phyloP scores from a whole-genome alignment of 352 stramenopile species.

The Phytophthora brassicae region DNA sequence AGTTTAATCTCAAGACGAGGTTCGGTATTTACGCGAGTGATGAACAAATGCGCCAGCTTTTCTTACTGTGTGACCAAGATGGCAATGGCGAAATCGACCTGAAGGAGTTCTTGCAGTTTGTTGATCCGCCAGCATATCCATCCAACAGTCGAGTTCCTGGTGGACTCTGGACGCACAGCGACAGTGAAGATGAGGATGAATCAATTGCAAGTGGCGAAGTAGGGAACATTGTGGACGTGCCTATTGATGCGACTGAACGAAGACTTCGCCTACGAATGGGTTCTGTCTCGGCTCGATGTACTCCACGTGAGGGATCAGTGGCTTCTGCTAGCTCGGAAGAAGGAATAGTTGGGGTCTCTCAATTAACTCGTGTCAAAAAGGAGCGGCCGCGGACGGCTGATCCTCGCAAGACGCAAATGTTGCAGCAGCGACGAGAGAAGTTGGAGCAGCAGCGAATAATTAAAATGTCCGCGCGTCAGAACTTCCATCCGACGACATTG shows the following conservation, averaged over 20 bases:
- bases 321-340: slow-evolving; percentile 11
- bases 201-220: slow-evolving; percentile 15
- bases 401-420: slow-evolving; percentile 60
- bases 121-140: slow-evolving; percentile 65
- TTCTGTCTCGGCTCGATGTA: slow-evolving; percentile 1
- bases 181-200: slow-evolving; percentile 26
- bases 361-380: slow-evolving; percentile 33
- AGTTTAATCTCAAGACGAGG: slow-evolving; percentile 77
- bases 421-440: slow-evolving; percentile 64
- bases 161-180: slow-evolving; percentile 55
- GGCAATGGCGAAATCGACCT: slow-evolving; percentile 75
- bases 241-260: background rate
- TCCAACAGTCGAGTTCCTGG: slow-evolving; percentile 52
- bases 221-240: background rate
- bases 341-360: background rate
- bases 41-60: slow-evolving; percentile 68
- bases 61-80: slow-evolving; percentile 62
- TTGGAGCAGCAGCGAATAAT: slow-evolving; percentile 37
- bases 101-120: slow-evolving; percentile 73
- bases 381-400: slow-evolving; percentile 66
- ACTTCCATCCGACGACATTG: slow-evolving; percentile 24
- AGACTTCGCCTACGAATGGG: background rate
- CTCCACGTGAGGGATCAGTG: slow-evolving; percentile 1
- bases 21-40: slow-evolving; percentile 82
- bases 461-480: slow-evolving; percentile 5